Evolutionary conservation across 78 protist species (phyloP).

Genomic region (Pigoraptor vietnamica): DNA sequence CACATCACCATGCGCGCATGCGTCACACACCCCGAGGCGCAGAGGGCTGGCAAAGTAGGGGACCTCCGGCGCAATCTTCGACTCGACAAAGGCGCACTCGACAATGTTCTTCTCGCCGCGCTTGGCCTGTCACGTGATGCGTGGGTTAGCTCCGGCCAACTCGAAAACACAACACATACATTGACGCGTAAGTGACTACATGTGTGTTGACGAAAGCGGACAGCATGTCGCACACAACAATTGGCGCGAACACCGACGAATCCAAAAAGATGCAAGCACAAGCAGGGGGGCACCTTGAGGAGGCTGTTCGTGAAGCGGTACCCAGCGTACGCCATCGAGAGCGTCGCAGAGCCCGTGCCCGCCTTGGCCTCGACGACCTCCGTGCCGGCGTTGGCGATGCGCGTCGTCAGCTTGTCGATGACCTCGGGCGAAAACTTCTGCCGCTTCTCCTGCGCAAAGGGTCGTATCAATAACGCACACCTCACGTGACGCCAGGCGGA

Average conservation of each 20-base stretch:
- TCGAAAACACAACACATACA: neutral
- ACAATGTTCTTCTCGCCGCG: conserved; percentile 45
- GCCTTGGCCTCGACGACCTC: conserved; percentile 82
- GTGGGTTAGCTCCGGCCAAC: neutral
- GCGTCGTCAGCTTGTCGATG: conserved; percentile 35
- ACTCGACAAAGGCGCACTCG: conserved; percentile 70
- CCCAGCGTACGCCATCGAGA: conserved; percentile 88
- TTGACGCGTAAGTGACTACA: neutral
- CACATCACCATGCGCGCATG: neutral
- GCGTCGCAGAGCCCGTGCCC: conserved; percentile 80
- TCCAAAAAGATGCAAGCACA: neutral
- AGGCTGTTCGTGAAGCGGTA: conserved; percentile 52
- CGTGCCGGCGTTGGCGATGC: conserved; percentile 75
- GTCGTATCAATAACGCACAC: neutral
- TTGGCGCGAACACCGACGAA: neutral
- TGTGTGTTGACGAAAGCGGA: neutral
- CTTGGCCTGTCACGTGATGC: conserved; percentile 20
- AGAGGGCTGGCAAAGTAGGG: conserved; percentile 61
- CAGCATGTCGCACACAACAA: neutral
- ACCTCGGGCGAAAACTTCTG: conserved; percentile 4
- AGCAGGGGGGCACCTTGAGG: conserved; percentile 6
- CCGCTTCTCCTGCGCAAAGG: neutral
- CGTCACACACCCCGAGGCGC: conserved; percentile 50
- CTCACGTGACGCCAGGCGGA: neutral
- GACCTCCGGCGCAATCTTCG: conserved; percentile 10